Percentiles rank a stretch among this genome's conserved stretches.
Evolutionary conservation across 306 rosid species (phyloP).

Genomic region (Acacia acuminata): DNA sequence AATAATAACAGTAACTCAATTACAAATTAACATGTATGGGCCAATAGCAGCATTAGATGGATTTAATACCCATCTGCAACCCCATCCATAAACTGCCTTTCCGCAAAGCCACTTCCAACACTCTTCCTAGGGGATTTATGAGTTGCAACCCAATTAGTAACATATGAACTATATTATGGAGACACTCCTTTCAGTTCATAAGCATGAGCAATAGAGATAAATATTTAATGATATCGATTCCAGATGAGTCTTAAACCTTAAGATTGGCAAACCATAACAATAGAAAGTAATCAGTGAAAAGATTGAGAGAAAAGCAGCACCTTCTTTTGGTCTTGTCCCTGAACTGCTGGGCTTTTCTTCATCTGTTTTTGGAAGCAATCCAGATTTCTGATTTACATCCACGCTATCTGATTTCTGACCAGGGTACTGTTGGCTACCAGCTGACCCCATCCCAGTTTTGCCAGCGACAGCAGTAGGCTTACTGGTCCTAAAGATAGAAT

Average conservation of each 20-base stretch:
- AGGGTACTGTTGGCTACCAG: constrained; percentile 39
- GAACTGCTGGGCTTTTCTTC: constrained; percentile 83
- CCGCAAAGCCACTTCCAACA: not conserved
- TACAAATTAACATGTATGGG: not conserved
- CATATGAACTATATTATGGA: not conserved
- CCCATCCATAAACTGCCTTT: not conserved
- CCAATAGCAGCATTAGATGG: not conserved
- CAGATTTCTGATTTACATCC: constrained; percentile 33
- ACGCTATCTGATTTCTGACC: constrained; percentile 36
- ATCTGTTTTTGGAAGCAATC: constrained; percentile 40
- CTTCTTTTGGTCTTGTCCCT: constrained; percentile 84
- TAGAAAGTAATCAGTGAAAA: constrained; percentile 11
- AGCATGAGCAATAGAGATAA: not conserved
- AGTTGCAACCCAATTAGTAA: not conserved
- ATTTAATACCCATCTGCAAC: not conserved
- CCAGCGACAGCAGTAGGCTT: constrained; percentile 37
- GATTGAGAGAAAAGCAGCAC: constrained; percentile 41
- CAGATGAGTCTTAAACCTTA: constrained; percentile 10
- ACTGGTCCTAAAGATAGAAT: constrained; percentile 39
- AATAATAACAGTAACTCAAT: not conserved
- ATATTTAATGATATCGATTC: not conserved
- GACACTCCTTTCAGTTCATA: constrained; percentile 14
- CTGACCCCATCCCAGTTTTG: constrained; percentile 39
- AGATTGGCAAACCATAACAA: constrained; percentile 17
- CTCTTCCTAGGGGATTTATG: constrained; percentile 2